Percentiles rank a stretch among this genome's conserved stretches.
Conservation (phyloP, 2,329 filamentous ascomycete species). For the Fusarium mexicanum region DNA sequence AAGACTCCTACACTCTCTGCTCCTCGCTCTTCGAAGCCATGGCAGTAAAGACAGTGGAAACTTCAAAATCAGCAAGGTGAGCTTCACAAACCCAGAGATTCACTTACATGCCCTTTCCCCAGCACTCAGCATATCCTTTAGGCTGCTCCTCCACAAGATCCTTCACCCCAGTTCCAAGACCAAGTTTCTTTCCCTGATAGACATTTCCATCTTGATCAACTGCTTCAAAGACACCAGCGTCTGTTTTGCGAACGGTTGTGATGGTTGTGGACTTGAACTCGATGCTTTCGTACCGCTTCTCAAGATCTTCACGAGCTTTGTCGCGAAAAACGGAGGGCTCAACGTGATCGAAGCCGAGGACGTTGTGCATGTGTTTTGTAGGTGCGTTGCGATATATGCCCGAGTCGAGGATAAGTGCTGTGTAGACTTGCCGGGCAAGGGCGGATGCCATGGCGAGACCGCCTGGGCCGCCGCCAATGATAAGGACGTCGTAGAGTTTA, state of each 20-base stretch:
- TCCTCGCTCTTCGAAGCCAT: constrained; percentile 67
- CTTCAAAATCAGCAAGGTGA: constrained; percentile 25
- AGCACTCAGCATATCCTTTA: constrained; percentile 64
- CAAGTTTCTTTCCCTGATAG: constrained; percentile 62
- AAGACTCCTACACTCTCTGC: constrained; percentile 57
- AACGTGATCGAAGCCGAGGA: constrained; percentile 52
- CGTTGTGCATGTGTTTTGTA: constrained; percentile 60
- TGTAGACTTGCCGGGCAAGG: constrained; percentile 60
- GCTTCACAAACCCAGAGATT: too few species aligned
- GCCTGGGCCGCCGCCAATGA: constrained; percentile 63
- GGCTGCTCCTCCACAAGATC: constrained; percentile 62
- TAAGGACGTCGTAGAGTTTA: constrained; percentile 58
- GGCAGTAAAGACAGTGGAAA: constrained; percentile 69
- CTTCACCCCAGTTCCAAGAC: constrained; percentile 63
- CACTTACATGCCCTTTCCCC: constrained; percentile 61
- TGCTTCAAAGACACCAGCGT: constrained; percentile 48
- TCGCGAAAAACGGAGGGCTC: constrained; percentile 49
- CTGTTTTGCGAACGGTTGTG: constrained; percentile 42
- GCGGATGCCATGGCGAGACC: constrained; percentile 58
- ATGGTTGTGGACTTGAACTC: constrained; percentile 46
- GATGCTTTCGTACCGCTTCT: constrained; percentile 48
- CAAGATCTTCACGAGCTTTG: constrained; percentile 48
- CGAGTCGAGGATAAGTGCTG: constrained; percentile 60
- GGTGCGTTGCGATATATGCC: constrained; percentile 60
- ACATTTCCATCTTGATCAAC: constrained; percentile 53